phyloP scores from a whole-genome alignment of 495 filamentous ascomycete species.

The Hamigera avellanea region DNA sequence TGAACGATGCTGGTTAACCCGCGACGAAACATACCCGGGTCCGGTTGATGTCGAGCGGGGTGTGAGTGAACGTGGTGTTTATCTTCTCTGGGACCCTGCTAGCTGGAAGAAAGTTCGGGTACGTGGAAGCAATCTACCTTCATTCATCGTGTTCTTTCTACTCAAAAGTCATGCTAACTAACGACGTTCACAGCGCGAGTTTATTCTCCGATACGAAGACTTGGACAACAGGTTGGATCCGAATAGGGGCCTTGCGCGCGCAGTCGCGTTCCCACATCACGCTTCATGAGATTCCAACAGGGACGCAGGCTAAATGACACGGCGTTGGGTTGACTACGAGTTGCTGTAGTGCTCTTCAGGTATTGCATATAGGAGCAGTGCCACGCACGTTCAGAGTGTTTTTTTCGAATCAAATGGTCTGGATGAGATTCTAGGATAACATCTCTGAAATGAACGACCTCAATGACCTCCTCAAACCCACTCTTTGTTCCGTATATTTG shows the following conservation, averaged over 20 bases:
- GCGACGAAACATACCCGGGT: conserved; percentile 61
- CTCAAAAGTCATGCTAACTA: too few species aligned
- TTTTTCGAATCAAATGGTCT: conserved; percentile 18
- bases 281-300: conserved; percentile 24
- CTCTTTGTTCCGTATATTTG: too few species aligned
- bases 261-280: conserved; percentile 25
- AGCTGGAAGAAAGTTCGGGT: conserved; percentile 77
- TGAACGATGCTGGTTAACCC: conserved; percentile 80
- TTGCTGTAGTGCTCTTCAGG: conserved; percentile 20
- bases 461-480: neutral
- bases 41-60: conserved; percentile 49
- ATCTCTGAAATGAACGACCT: neutral
- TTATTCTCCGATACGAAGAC: conserved; percentile 69
- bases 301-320: conserved; percentile 2
- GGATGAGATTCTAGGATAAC: neutral
- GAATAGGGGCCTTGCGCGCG: conserved; percentile 21
- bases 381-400: conserved; percentile 18
- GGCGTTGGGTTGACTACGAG: conserved; percentile 24
- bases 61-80: conserved; percentile 72
- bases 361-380: conserved; percentile 15
- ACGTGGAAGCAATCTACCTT: conserved; percentile 22
- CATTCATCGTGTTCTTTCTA: neutral
- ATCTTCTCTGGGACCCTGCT: conserved; percentile 77
- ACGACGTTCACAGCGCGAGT: conserved; percentile 47
- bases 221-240: conserved; percentile 49